phyloP scores from a whole-genome alignment of 768 basidiomycete genomes.

The Amanita rimosa region DNA sequence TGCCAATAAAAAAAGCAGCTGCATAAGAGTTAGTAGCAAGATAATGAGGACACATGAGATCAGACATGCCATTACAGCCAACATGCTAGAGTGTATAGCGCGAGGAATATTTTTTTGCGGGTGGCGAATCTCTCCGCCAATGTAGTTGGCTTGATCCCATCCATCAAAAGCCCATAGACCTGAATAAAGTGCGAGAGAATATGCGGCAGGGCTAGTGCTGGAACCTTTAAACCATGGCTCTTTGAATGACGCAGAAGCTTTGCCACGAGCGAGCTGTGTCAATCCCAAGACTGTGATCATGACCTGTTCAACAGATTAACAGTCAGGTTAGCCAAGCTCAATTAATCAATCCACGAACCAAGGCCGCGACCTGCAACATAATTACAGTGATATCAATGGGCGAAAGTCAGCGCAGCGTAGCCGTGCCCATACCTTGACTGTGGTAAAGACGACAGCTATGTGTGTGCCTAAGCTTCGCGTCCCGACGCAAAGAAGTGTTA shows the following conservation, averaged over 20 bases:
- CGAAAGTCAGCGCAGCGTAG: background rate
- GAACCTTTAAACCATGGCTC: constrained; percentile 64
- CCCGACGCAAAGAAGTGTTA: constrained; percentile 71
- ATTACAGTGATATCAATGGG: background rate
- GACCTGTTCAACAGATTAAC: constrained; percentile 27
- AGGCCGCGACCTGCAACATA: constrained; percentile 39
- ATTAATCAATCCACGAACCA: constrained; percentile 34
- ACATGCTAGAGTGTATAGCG: constrained; percentile 87
- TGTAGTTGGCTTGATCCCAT: constrained; percentile 90
- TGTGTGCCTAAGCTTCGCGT: constrained; percentile 70
- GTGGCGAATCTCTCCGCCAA: constrained; percentile 79
- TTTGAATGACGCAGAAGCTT: constrained; percentile 54
- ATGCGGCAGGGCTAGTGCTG: constrained; percentile 69
- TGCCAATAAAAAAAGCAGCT: constrained; percentile 70
- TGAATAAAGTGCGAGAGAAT: constrained; percentile 91
- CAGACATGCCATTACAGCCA: constrained; percentile 54
- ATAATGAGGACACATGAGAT: background rate
- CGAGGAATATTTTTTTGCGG: constrained; percentile 81
- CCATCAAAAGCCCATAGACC: constrained; percentile 95
- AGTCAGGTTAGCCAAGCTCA: background rate
- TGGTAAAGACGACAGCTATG: constrained; percentile 79
- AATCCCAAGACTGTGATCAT: constrained; percentile 72
- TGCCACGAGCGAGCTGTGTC: constrained; percentile 62
- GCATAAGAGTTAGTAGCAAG: constrained; percentile 5
- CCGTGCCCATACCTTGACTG: constrained; percentile 52